These are phyloP conservation scores for Nigrospora sphaerica DNA, from an alignment of 2,329 filamentous ascomycete genomes.

Conservation along the genomic window DNA sequence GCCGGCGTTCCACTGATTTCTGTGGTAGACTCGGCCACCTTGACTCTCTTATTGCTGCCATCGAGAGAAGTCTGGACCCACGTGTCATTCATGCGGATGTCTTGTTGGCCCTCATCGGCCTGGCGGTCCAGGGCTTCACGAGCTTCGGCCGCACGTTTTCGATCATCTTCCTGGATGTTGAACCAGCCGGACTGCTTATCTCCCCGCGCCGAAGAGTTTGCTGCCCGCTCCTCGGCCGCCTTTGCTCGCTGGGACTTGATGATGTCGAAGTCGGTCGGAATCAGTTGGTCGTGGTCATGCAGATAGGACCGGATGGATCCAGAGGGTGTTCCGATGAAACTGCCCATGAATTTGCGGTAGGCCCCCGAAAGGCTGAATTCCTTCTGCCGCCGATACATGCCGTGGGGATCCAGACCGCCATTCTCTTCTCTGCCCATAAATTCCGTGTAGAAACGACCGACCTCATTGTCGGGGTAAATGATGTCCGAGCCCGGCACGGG, in stretches of 20 bases:
- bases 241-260: slow-evolving; percentile 32
- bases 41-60: slow-evolving; percentile 33
- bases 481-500: slow-evolving; percentile 91
- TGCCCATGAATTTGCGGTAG: slow-evolving; percentile 78
- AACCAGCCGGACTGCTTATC: slow-evolving; percentile 13
- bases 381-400: slow-evolving; percentile 80
- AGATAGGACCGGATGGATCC: slow-evolving; percentile 65
- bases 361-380: slow-evolving; percentile 84
- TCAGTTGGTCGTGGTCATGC: slow-evolving; percentile 73
- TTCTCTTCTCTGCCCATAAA: slow-evolving; percentile 81
- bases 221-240: slow-evolving; percentile 10
- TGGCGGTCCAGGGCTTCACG: slow-evolving; percentile 18
- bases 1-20: neutral
- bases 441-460: slow-evolving; percentile 74
- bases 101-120: slow-evolving; percentile 12
- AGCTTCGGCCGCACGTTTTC: slow-evolving; percentile 13
- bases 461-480: slow-evolving; percentile 74
- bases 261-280: slow-evolving; percentile 76
- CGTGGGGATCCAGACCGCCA: slow-evolving; percentile 70
- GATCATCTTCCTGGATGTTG: slow-evolving; percentile 15
- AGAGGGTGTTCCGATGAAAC: slow-evolving; percentile 56
- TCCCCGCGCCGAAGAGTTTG: slow-evolving; percentile 13
- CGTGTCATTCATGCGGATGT: slow-evolving; percentile 26
- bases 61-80: slow-evolving; percentile 31
- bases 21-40: slow-evolving; percentile 14